phyloP scores from a whole-genome alignment of 306 rosid species.

The Spatholobus suberectus region DNA sequence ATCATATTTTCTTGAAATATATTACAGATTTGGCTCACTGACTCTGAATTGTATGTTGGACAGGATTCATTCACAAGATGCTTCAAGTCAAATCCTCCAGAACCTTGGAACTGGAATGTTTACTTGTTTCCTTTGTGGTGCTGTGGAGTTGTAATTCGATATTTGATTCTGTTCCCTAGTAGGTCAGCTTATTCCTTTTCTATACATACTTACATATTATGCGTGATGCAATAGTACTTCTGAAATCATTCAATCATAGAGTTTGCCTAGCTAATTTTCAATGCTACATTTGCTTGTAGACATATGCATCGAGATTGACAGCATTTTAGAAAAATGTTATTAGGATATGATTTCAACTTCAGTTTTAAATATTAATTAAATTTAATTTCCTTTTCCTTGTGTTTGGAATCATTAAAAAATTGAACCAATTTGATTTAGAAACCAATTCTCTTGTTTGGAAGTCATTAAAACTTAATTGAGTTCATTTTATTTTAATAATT shows the following conservation, averaged over 20 bases:
- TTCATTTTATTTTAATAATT: neutral
- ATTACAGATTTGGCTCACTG: neutral
- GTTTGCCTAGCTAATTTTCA: neutral
- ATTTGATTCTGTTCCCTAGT: slow-evolving; percentile 68
- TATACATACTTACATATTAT: neutral
- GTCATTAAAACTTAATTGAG: neutral
- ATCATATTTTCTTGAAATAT: neutral
- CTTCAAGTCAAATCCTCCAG: slow-evolving; percentile 87
- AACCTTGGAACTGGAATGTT: slow-evolving; percentile 92
- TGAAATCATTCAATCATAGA: neutral
- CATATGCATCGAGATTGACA: neutral
- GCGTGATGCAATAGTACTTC: neutral
- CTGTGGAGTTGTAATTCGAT: slow-evolving; percentile 73
- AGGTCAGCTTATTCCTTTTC: slow-evolving; percentile 56
- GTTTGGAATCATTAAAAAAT: slow-evolving; percentile 2
- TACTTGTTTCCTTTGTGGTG: slow-evolving; percentile 91
- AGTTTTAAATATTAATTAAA: neutral
- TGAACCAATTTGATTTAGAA: neutral
- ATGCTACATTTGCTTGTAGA: neutral
- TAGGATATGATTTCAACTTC: neutral
- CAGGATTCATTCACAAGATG: slow-evolving; percentile 90
- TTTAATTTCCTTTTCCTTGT: neutral
- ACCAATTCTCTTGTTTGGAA: neutral
- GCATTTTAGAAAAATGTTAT: neutral
- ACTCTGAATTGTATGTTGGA: slow-evolving; percentile 23